Evolutionary conservation across 2,329 filamentous ascomycete genomes (phyloP), one percentile per base, ranked within the genome.

Genomic region (Diaporthe humulicola): DNA sequence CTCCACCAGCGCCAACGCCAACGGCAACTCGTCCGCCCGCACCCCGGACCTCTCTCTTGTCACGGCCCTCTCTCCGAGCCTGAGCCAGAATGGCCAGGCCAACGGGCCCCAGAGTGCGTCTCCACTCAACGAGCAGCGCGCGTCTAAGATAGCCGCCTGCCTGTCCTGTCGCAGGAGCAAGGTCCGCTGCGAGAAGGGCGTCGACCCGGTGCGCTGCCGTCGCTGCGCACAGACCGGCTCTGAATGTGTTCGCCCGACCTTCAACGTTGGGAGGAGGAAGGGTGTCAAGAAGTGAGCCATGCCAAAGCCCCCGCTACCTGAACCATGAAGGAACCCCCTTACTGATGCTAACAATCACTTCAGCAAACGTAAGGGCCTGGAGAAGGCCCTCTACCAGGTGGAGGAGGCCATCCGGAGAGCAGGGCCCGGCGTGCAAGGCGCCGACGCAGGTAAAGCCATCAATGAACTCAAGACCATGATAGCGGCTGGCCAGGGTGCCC

Each of bases 381-480:
- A 94, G 76, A 95, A 94, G 83, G 93, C 93, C 4, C 88, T 95
- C 28, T 91, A 90, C 79, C 93, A 94, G 80, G 92, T 95, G 75
- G 92, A 94, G 79, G 91, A 94, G 81, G 93, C 92, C 17, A 85
- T 93, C 72, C 87, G 90, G 79, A 85, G 91, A 14, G 74, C 70
- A 66, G 88, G 90, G 33, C 81, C 87, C 70, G 85, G 87, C 60
- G 79, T 85, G 25, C 83, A 85, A 70, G 84, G 82, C 38, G 80
- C 83, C 0, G 86, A 88, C 36, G 87, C 88, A 71, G 83, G 85
- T 57, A 86, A 86, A 75, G 82, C 88, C 42, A 83, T 89, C 57
- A 80, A 84, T 9, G 84, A 86, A 75, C 82, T 87, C 28, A 83
- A 85, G 61, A 80, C 81, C 14, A 81, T 88, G 50, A 81, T 88